Percentiles rank a stretch among this genome's conserved stretches.
These are phyloP conservation scores for Trichosporon sp. DNA, from an alignment of 1,284 basidiomycete species.

Conservation along the genomic window DNA sequence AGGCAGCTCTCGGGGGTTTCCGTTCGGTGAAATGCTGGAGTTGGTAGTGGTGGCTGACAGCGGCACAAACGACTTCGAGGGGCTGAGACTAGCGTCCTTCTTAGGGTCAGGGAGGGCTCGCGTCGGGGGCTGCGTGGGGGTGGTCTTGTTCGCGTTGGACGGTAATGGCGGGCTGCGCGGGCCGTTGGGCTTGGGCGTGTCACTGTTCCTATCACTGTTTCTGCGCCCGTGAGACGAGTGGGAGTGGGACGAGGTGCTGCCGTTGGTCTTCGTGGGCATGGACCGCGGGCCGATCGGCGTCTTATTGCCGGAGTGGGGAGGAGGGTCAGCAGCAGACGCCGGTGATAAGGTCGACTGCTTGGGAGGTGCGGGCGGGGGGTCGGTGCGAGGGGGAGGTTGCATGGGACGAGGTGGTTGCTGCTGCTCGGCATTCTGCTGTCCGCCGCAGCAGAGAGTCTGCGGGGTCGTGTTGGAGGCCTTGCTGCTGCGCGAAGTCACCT, in stretches of 20 bases:
- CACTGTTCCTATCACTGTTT: neutral
- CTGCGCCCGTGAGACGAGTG: neutral
- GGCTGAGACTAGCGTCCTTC: neutral
- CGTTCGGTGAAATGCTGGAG: neutral
- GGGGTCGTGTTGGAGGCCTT: neutral
- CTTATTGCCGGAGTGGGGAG: neutral
- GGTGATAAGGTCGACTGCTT: neutral
- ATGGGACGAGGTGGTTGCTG: neutral
- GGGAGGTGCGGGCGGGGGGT: neutral
- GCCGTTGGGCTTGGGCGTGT: neutral
- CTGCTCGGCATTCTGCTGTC: neutral
- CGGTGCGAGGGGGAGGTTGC: neutral
- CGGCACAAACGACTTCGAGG: neutral
- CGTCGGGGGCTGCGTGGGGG: neutral
- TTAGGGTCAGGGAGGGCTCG: neutral
- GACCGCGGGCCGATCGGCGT: neutral
- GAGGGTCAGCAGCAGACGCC: neutral
- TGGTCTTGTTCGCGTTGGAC: neutral
- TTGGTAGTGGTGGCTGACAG: neutral
- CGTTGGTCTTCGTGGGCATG: neutral
- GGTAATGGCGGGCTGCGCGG: neutral
- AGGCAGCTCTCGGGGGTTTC: constrained; percentile 1
- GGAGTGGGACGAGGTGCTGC: neutral
- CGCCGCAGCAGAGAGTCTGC: neutral
- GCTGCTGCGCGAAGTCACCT: neutral